phyloP scores from a whole-genome alignment of 441 rosid genomes.

The Syzygium malaccense region DNA sequence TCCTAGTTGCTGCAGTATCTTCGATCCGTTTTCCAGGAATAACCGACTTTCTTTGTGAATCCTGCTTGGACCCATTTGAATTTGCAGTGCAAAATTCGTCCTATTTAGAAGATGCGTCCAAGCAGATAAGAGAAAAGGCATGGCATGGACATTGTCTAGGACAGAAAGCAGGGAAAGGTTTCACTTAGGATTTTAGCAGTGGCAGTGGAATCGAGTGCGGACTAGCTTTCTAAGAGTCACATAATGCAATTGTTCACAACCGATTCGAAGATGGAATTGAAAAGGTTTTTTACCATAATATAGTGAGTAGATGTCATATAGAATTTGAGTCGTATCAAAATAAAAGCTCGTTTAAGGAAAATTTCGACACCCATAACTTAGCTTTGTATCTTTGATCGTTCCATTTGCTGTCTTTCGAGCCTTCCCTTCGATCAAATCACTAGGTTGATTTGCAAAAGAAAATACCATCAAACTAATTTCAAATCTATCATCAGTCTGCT shows the following conservation, averaged over 20 bases:
- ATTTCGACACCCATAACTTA: background rate
- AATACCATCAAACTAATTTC: background rate
- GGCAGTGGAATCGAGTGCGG: background rate
- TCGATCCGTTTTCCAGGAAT: slow-evolving; percentile 3
- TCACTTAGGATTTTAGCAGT: background rate
- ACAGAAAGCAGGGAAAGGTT: background rate
- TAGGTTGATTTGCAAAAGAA: background rate
- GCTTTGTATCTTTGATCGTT: background rate
- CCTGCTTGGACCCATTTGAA: slow-evolving; percentile 15
- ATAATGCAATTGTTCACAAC: background rate
- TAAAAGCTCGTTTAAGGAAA: background rate
- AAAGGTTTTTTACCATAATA: background rate
- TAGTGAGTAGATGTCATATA: background rate
- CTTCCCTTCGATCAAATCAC: background rate
- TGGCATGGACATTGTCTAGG: background rate
- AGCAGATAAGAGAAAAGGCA: background rate
- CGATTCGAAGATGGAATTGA: background rate
- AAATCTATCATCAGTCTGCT: background rate
- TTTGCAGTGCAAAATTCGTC: slow-evolving; percentile 21
- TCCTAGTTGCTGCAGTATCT: slow-evolving; percentile 31
- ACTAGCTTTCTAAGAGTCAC: background rate
- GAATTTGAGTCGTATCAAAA: background rate
- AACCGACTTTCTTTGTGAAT: background rate
- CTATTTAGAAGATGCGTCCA: slow-evolving; percentile 6
- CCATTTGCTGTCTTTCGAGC: background rate